Base-by-base conservation (phyloP, 1,284 basidiomycete species). In the Cutaneotrichosporon arboriforme region DNA sequence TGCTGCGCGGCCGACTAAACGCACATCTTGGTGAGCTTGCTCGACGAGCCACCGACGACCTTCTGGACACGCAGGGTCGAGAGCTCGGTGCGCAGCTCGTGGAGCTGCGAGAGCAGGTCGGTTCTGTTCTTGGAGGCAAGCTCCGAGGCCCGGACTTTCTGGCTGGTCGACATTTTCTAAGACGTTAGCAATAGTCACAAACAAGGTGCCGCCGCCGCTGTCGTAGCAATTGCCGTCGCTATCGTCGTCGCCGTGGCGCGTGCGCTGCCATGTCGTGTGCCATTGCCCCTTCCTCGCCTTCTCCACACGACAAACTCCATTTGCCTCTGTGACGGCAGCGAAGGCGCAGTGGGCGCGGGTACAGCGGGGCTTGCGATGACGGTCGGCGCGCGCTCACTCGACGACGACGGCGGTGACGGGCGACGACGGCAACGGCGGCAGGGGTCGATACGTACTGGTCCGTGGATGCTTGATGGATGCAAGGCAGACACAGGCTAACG, bases 101-200 rank as follows among this genome's bases (percentile, higher is more conserved):
- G 77, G 61, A 99, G 85, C 79, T 97, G 92, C 79, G 92, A 93
- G 67, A 84, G 80, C 80, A 99, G 85, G 84, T 97, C 96, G 81
- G 86, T 87, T 83, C 97, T 97, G 69, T 88, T 90, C 86, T 96
- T 97, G 78, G 88, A 90, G 79, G 93, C 90, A 77, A 97, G 90
- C 80, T 96, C 92, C 82, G 93, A 91, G 72, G 92, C 91, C 83
- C 92, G 90, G 81, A 96, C 90, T 83, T 78, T 78, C 60, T 69
- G 72, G 52, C 69, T 68, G 51, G 68, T 67, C 58, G 71, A 67
- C 72, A 72, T 75, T 61, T 68, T 55, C 39, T 35, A 10, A 8
- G 26, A 10, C 18, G 43, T 45, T 17, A 45, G 43, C 43, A 33
- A 31, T 35, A 8, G n/a, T n/a, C n/a, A n/a, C n/a, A n/a, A n/a